Evolutionary conservation across 306 rosid genomes (phyloP), one percentile per base, ranked within the genome.

Genomic region (Ammopiptanthus mongolicus): DNA sequence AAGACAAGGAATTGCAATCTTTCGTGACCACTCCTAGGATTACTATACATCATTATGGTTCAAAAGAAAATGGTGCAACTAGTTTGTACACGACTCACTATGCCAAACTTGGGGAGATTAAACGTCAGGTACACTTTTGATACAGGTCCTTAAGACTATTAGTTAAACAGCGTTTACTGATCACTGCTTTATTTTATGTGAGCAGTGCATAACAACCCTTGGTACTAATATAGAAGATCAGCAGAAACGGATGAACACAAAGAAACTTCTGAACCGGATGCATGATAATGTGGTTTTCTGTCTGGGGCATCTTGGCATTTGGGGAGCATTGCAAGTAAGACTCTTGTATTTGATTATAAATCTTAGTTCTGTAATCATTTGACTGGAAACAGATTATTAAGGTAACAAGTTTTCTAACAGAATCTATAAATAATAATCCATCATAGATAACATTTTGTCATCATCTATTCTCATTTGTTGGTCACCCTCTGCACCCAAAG

Each of bases 281-380:
- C 97, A 95, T 76, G 91, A 91, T 15, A 95, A 85, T 84, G 71
- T 95, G 79, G 10, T 80, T 48, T 88, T 90, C 81, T 86, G 96
- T 77, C 77, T 95, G 83, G 72, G 19, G 50, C 86, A 67, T 79
- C 96, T 95, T 84, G 98, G 98, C 83, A 71, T 90, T 76, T 88
- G 87, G 87, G 98, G 98, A 76, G 96, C 96, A 11, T 77, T 83
- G 69, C 91, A 87, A 83, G 98, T 91, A 87, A 90, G 87, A 18
- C 21, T 31, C 33, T 52, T 78, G 67, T 37, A 67, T 80, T 41
- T 10, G 29, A 52, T 82, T 64, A 12, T 64, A 69, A 52, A 21
- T 61, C 64, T 52, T 73, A 25, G 19, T 77, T 72, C 59, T 76
- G 56, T 15, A 69, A 61, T 15, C 39, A 17, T 74, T 69, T 62